Percentiles rank a stretch among this genome's conserved stretches.
These are phyloP conservation scores for Styphnolobium japonicum DNA, from an alignment of 306 rosid species.

Conservation along the genomic window DNA sequence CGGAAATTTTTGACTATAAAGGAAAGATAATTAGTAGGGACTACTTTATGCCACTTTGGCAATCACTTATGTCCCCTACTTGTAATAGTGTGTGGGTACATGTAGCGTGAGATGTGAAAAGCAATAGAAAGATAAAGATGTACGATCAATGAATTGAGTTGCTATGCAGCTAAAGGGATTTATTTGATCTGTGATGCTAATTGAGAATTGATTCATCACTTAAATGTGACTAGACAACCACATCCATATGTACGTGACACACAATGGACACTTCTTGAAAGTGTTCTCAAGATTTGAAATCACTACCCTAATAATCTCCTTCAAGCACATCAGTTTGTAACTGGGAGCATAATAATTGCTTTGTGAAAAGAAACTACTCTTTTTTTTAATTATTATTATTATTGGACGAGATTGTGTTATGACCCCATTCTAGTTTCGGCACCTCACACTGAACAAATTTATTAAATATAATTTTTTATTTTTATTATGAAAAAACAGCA, in stretches of 20 bases:
- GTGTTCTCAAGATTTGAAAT: constrained; percentile 33
- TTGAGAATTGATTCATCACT: constrained; percentile 5
- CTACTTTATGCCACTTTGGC: not conserved
- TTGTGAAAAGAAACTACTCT: not conserved
- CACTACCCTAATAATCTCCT: constrained; percentile 27
- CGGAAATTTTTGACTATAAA: not conserved
- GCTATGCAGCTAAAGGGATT: not conserved
- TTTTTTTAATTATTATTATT: no score
- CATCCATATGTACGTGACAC: not conserved
- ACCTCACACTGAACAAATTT: no score
- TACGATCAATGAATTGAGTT: not conserved
- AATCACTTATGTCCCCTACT: not conserved
- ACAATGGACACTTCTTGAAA: constrained; percentile 37
- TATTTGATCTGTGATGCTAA: constrained; percentile 3
- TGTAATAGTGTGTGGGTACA: not conserved
- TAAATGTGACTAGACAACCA: constrained; percentile 43
- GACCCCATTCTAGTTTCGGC: not conserved
- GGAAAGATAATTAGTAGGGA: not conserved
- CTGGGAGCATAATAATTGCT: not conserved
- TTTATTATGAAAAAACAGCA: no score
- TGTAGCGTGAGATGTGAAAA: not conserved
- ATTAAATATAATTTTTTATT: no score
- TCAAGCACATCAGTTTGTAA: not conserved
- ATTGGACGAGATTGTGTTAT: not conserved
- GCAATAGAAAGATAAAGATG: constrained; percentile 1